phyloP scores from a whole-genome alignment of 306 rosid species.

The Begonia fuchsioides region DNA sequence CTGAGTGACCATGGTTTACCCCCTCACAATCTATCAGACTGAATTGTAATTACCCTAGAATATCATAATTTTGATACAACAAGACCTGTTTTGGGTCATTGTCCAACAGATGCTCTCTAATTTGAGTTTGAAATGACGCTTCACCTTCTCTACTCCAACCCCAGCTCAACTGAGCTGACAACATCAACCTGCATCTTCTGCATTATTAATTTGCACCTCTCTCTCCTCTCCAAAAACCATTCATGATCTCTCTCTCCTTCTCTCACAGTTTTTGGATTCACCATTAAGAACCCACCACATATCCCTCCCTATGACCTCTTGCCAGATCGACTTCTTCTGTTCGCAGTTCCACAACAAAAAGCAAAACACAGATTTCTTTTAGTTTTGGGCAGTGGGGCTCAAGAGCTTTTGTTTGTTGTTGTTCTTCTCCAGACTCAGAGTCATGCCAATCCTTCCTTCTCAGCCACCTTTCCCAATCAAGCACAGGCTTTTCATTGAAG shows the following conservation, averaged over 20 bases:
- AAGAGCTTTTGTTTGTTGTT: background rate
- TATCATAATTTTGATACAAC: no score
- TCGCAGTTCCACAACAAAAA: no score
- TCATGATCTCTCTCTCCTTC: background rate
- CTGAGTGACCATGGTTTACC: no score
- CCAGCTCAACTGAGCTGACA: no score
- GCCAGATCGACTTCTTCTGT: no score
- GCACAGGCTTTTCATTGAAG: conserved; percentile 18
- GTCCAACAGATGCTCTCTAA: background rate
- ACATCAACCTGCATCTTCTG: no score
- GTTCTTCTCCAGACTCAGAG: background rate
- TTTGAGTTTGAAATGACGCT: background rate
- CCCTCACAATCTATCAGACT: no score
- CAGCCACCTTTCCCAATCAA: conserved; percentile 39
- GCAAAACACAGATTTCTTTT: no score
- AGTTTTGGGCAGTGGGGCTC: no score
- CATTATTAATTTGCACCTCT: no score
- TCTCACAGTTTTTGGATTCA: no score
- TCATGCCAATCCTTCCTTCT: conserved; percentile 22
- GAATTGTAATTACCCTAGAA: no score
- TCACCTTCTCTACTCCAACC: background rate
- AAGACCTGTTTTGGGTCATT: background rate
- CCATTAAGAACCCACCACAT: background rate
- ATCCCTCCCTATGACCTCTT: background rate
- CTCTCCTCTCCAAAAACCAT: background rate